Conservation (phyloP, 768 basidiomycete genomes). For the Xerocomellus chrysenteron region DNA sequence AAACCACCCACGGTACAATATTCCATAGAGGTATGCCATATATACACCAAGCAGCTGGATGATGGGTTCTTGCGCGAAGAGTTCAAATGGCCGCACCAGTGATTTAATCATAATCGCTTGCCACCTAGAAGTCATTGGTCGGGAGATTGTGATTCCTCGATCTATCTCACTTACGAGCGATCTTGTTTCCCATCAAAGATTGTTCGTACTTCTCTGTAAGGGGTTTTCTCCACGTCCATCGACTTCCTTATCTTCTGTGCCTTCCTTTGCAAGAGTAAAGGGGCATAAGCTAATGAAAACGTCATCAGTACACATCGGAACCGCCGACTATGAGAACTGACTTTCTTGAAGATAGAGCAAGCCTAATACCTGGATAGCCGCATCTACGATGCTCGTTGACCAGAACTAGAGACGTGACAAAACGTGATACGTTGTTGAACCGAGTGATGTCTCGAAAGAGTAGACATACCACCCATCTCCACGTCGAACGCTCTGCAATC, state of each 20-base stretch:
- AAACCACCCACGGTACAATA: conserved; percentile 49
- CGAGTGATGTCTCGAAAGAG: not conserved
- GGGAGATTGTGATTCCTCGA: not conserved
- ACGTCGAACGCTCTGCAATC: conserved; percentile 60
- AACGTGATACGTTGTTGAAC: not conserved
- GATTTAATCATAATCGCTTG: conserved; percentile 49
- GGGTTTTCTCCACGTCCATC: conserved; percentile 49
- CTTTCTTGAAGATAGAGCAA: conserved; percentile 63
- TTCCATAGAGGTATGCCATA: conserved; percentile 68
- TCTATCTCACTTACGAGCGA: conserved; percentile 40
- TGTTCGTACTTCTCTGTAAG: conserved; percentile 42
- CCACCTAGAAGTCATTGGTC: conserved; percentile 41
- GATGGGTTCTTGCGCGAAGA: conserved; percentile 63
- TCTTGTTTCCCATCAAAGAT: conserved; percentile 42
- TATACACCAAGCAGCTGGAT: conserved; percentile 66
- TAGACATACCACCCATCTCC: conserved; percentile 66
- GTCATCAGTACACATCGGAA: conserved; percentile 16
- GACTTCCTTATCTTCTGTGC: conserved; percentile 45
- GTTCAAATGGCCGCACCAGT: conserved; percentile 63
- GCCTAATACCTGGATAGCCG: conserved; percentile 52
- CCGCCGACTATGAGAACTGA: conserved; percentile 27
- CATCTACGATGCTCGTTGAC: conserved; percentile 61
- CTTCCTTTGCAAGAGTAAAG: conserved; percentile 46
- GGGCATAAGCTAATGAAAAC: conserved; percentile 24
- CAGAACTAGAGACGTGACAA: conserved; percentile 47